These are phyloP conservation scores for Aspergillus aculeatus DNA, from an alignment of 2,329 filamentous ascomycete genomes.

Conservation along the genomic window DNA sequence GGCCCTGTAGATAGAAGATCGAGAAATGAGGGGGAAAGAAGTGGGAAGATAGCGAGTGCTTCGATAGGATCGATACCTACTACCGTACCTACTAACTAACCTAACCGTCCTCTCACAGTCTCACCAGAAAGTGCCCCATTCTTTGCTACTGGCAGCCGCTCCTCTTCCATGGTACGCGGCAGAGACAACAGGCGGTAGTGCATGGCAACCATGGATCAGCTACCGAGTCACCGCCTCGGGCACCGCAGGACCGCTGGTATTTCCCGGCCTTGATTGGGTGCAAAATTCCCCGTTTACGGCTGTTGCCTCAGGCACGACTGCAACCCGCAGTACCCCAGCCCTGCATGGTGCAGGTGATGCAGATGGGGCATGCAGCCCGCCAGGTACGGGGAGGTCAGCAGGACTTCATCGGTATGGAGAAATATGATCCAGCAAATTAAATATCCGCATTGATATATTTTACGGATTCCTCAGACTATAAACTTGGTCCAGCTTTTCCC, in stretches of 20 bases:
- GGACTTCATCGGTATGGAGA: background rate
- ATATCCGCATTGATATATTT: background rate
- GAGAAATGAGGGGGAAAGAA: background rate
- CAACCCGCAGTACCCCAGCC: background rate
- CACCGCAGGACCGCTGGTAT: slow-evolving; percentile 1
- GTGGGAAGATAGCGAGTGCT: slow-evolving; percentile 6
- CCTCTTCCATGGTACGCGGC: slow-evolving; percentile 20
- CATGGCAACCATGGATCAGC: slow-evolving; percentile 24
- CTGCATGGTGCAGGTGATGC: background rate
- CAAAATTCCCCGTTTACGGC: background rate
- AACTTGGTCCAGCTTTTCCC: background rate
- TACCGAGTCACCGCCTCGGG: slow-evolving; percentile 12
- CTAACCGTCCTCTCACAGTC: slow-evolving; percentile 1
- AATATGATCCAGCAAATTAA: background rate
- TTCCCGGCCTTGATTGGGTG: background rate
- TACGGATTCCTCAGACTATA: background rate
- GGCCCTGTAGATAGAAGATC: background rate
- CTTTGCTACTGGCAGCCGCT: slow-evolving; percentile 17
- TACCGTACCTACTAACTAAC: background rate
- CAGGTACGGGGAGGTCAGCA: background rate
- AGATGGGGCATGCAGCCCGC: background rate
- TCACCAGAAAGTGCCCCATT: slow-evolving; percentile 10
- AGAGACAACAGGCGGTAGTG: slow-evolving; percentile 23
- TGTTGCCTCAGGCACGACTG: background rate
- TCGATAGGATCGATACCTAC: slow-evolving; percentile 6